Evolutionary conservation across 805 yeast genomes (phyloP).

Genomic region (Metschnikowia henanensis): DNA sequence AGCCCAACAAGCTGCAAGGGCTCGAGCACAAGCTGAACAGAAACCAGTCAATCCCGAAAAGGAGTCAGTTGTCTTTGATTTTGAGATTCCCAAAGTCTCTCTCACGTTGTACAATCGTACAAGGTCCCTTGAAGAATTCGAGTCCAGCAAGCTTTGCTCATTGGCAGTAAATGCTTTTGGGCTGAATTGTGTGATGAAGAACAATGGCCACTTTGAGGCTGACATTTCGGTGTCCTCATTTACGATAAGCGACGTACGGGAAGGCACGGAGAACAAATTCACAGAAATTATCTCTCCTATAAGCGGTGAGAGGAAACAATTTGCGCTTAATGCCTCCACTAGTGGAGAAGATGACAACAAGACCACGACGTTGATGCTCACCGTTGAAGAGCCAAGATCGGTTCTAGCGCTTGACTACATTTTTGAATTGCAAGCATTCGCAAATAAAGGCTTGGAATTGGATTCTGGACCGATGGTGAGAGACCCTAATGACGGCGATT

Average conservation of each 20-base stretch:
- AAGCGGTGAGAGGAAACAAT: constrained; percentile 64
- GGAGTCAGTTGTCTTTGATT: constrained; percentile 45
- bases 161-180: constrained; percentile 59
- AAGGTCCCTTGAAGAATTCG: constrained; percentile 28
- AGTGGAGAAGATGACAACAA: constrained; percentile 39
- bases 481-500: constrained; percentile 14
- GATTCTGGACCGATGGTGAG: constrained; percentile 17
- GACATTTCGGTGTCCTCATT: constrained; percentile 70
- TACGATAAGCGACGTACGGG: constrained; percentile 73
- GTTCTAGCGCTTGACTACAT: constrained; percentile 86
- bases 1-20: background rate
- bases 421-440: constrained; percentile 68
- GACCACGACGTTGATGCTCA: constrained; percentile 50
- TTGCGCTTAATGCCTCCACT: constrained; percentile 54
- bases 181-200: constrained; percentile 48
- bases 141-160: constrained; percentile 32
- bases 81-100: constrained; percentile 63
- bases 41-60: constrained; percentile 27
- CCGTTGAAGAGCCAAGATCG: constrained; percentile 77
- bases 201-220: constrained; percentile 56
- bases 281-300: constrained; percentile 78
- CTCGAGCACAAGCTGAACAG: constrained; percentile 1
- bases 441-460: constrained; percentile 47
- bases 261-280: constrained; percentile 62
- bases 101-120: constrained; percentile 62